Percentiles rank a stretch among this genome's conserved stretches.
These are phyloP conservation scores for Poronia punctata DNA, from an alignment of 495 filamentous ascomycete genomes.

Conservation along the genomic window DNA sequence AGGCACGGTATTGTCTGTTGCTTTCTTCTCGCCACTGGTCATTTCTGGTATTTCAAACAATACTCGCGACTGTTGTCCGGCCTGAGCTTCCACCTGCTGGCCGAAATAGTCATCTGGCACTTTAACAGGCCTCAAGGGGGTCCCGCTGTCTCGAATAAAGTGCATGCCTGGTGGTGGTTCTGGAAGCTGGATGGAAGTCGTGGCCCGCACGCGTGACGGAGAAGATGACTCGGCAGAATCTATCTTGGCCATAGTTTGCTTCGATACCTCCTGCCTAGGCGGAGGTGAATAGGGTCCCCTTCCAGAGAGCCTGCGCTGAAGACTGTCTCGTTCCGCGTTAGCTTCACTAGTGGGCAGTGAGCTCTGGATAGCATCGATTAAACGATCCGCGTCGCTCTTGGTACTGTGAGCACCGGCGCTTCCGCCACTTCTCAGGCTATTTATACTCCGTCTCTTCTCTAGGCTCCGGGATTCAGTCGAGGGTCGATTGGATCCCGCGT, in stretches of 20 bases:
- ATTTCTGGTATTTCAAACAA: slow-evolving; percentile 27
- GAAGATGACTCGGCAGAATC: not conserved
- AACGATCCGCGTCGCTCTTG: slow-evolving; percentile 63
- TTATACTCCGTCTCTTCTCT: slow-evolving; percentile 38
- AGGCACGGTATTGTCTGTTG: not conserved
- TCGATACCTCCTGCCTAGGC: not conserved
- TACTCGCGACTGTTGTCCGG: slow-evolving; percentile 20
- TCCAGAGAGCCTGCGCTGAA: slow-evolving; percentile 15
- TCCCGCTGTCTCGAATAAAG: slow-evolving; percentile 25
- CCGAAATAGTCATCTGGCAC: slow-evolving; percentile 31
- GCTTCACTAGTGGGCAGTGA: slow-evolving; percentile 41
- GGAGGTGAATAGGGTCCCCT: slow-evolving; percentile 13
- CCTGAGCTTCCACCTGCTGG: slow-evolving; percentile 9
- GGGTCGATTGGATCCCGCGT: slow-evolving; percentile 6
- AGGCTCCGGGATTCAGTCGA: slow-evolving; percentile 25
- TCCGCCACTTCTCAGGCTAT: slow-evolving; percentile 46
- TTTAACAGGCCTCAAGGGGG: slow-evolving; percentile 34
- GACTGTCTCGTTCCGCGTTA: slow-evolving; percentile 20
- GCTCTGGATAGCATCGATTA: slow-evolving; percentile 70
- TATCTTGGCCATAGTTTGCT: not conserved
- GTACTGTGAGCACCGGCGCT: slow-evolving; percentile 50
- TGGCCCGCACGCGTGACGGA: not conserved
- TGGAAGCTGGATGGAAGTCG: slow-evolving; percentile 2
- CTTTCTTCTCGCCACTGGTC: slow-evolving; percentile 4
- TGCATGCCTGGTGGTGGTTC: slow-evolving; percentile 17